phyloP scores from a whole-genome alignment of 2,329 filamentous ascomycete genomes.

The Lachnellula subtilissima region DNA sequence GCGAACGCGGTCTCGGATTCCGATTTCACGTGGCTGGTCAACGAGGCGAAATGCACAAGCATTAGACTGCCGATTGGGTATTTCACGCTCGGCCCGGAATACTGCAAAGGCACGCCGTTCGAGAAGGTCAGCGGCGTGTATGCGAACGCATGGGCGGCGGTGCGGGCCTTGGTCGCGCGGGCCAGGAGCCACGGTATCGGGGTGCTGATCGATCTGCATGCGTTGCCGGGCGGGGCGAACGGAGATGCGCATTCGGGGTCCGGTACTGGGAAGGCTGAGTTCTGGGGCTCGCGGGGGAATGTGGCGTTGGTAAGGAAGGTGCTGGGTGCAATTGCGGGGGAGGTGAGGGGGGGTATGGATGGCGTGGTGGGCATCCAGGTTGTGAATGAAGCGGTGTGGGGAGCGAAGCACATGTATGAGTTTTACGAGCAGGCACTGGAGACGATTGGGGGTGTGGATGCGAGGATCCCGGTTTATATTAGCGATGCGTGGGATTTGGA shows the following conservation, averaged over 20 bases:
- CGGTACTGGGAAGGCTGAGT: conserved; percentile 43
- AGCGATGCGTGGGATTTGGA: conserved; percentile 53
- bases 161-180: conserved; percentile 42
- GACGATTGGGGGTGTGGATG: conserved; percentile 43
- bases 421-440: conserved; percentile 51
- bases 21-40: conserved; percentile 49
- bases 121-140: conserved; percentile 44
- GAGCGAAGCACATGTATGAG: conserved; percentile 48
- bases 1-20: conserved; percentile 42
- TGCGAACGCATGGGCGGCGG: conserved; percentile 46
- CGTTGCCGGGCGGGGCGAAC: conserved; percentile 54
- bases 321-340: conserved; percentile 45
- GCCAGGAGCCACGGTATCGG: conserved; percentile 46
- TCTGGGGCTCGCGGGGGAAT: conserved; percentile 44
- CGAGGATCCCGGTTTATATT: conserved; percentile 49
- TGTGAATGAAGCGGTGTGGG: conserved; percentile 50
- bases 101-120: conserved; percentile 48
- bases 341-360: conserved; percentile 34
- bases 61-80: conserved; percentile 58
- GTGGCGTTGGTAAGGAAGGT: conserved; percentile 43
- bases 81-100: conserved; percentile 49
- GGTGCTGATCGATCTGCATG: conserved; percentile 54
- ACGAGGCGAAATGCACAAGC: conserved; percentile 49
- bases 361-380: conserved; percentile 53
- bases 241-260: conserved; percentile 51